phyloP scores from a whole-genome alignment of 225 moss, liverwort and hornwort genomes.

The Asterella californica region DNA sequence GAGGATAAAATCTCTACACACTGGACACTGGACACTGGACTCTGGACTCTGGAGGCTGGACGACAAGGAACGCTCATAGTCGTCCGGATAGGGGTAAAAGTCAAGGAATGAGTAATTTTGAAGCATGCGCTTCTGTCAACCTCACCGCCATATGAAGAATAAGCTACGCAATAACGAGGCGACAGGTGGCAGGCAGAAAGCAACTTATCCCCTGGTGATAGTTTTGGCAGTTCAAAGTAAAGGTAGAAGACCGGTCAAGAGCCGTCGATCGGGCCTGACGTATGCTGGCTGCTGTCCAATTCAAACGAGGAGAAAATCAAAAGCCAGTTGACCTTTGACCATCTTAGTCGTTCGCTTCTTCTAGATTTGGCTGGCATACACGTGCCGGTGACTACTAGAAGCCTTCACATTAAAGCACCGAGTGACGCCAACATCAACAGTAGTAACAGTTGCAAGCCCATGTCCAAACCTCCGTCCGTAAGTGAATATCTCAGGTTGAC shows the following conservation, averaged over 20 bases:
- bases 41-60: not conserved
- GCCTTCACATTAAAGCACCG: not conserved
- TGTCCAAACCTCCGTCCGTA: not conserved
- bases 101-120: not conserved
- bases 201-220: no score
- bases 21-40: not conserved
- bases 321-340: not conserved
- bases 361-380: not conserved
- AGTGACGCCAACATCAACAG: not conserved
- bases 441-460: not conserved
- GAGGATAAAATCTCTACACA: not conserved
- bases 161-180: no score
- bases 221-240: no score
- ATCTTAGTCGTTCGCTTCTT: not conserved
- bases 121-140: not conserved
- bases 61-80: not conserved
- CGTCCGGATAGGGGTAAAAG: not conserved
- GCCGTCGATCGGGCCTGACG: not conserved
- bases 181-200: no score
- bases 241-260: not conserved
- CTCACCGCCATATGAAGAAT: not conserved
- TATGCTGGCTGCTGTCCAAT: not conserved
- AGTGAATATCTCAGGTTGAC: not conserved
- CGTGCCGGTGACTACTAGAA: not conserved
- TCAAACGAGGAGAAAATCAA: not conserved